Conservation (phyloP, 768 basidiomycete genomes). For the Tephrocybe rancida region DNA sequence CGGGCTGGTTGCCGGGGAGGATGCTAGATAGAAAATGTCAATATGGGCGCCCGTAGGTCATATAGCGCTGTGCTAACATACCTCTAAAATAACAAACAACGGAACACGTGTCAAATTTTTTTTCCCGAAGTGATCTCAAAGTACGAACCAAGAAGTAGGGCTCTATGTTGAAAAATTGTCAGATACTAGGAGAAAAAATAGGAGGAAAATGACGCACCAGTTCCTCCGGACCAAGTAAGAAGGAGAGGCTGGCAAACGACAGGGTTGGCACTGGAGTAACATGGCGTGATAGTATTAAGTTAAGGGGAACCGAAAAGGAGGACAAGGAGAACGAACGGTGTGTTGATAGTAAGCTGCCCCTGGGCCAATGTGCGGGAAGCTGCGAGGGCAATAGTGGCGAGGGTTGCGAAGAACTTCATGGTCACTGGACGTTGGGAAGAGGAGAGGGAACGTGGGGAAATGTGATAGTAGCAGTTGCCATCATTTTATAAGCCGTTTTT, state of each 20-base stretch:
- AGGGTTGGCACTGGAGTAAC: conserved; percentile 39
- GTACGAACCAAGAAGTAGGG: conserved; percentile 67
- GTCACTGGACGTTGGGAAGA: conserved; percentile 27
- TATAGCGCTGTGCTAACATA: conserved; percentile 16
- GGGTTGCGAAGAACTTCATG: conserved; percentile 52
- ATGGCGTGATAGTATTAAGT: conserved; percentile 4
- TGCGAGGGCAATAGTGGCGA: conserved; percentile 43
- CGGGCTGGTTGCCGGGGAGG: conserved; percentile 49
- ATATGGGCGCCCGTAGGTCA: not conserved
- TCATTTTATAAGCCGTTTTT: conserved; percentile 20
- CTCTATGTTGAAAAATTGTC: conserved; percentile 36
- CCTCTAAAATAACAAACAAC: conserved; percentile 36
- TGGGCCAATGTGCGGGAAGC: conserved; percentile 43
- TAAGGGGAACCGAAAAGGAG: not conserved
- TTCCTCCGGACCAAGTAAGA: conserved; percentile 60
- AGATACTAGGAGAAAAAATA: conserved; percentile 10
- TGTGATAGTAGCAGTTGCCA: conserved; percentile 20
- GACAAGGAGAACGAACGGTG: conserved; percentile 57
- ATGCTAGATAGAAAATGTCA: conserved; percentile 41
- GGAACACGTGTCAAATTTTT: conserved; percentile 4
- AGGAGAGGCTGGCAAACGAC: conserved; percentile 61
- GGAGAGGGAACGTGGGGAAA: conserved; percentile 28
- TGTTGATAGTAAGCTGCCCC: conserved; percentile 61
- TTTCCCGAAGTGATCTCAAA: not conserved
- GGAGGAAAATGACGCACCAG: conserved; percentile 37